Evolutionary conservation across 176 grass and related monocot genomes (phyloP), one percentile per base, ranked within the genome.

Genomic region (Metroxylon sagu): DNA sequence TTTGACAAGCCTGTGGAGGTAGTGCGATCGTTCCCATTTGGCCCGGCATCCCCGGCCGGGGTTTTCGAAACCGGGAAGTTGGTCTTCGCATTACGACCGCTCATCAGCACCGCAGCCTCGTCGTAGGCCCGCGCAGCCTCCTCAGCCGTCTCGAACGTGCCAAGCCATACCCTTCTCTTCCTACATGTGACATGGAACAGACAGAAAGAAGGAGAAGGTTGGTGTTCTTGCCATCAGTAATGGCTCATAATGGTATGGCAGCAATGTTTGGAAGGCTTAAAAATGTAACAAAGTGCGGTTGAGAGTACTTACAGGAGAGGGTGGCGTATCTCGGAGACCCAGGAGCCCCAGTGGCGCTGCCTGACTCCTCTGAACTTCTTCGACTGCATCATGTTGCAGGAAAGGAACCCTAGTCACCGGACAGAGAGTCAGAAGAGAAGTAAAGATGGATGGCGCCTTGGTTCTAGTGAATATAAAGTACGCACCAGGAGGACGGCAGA

Each of bases 301-400:
- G 57, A 51, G 53, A 72, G 29, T 49, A 29, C 88, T 92, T 93
- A 99, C 94, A 99, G 84, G 49, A 99, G 79, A 65, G 94, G 94
- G 71, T 99, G 94, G 61, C 94, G 79, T 62, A 99, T 99, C 85
- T 99, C 94, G 57, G 94, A 99, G 74, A 99, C 94, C 94, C 94
- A 99, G 17, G 94, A 99, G 68, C 94, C 94, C 94, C 94, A 99
- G 81, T 99, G 88, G 77, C 94, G 94, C 77, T 99, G 94, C 79
- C 94, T 83, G 73, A 99, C 94, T 57, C 94, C 94, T 67, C 94
- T 82, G 23, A 99, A 99, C 83, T 99, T 99, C 88, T 92, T 98
- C 30, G 88, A 86, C 59, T 86, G 94, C 75, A 85, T 85, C 94
- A 93, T 98, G 74, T 19, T 85, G 35, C 35, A 14, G 35, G 8